A percentile compares a stretch with the other conserved stretches of the same genome.
phyloP scores from a whole-genome alignment of 2,329 filamentous ascomycete species.

The Alternaria brassicicola region DNA sequence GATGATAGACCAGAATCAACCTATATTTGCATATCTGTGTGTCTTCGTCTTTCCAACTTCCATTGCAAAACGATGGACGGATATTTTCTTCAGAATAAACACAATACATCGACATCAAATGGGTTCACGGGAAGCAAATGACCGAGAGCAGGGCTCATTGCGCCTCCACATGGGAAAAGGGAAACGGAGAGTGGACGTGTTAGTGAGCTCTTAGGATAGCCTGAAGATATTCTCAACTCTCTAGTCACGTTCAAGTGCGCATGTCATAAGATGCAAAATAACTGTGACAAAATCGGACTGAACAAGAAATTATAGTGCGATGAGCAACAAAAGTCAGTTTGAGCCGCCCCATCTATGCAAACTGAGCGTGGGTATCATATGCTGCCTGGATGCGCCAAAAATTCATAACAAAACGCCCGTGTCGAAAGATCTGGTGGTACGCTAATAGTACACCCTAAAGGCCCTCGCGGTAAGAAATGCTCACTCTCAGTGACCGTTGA shows the following conservation, averaged over 20 bases:
- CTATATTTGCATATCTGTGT: too few relatives aligned
- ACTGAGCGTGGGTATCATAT: constrained; percentile 2
- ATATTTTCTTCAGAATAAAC: too few relatives aligned
- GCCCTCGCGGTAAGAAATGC: not conserved
- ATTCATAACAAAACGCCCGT: not conserved
- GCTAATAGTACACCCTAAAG: not conserved
- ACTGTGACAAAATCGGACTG: not conserved
- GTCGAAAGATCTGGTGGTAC: not conserved
- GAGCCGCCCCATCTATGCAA: not conserved
- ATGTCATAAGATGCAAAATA: not conserved
- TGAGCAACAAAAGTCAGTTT: not conserved
- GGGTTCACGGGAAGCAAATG: too few relatives aligned
- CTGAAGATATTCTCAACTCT: too few relatives aligned
- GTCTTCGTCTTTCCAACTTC: too few relatives aligned
- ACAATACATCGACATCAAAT: too few relatives aligned
- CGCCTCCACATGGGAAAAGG: too few relatives aligned
- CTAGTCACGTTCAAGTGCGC: not conserved
- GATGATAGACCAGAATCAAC: too few relatives aligned
- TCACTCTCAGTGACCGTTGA: constrained; percentile 3
- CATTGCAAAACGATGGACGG: too few relatives aligned
- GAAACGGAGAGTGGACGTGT: too few relatives aligned
- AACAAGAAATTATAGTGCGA: not conserved
- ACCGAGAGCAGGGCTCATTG: too few relatives aligned
- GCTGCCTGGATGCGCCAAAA: not conserved
- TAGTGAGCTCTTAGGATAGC: too few relatives aligned